Evolutionary conservation across 306 rosid genomes (phyloP), one percentile per base, ranked within the genome.

Genomic region (Mucuna pruriens): DNA sequence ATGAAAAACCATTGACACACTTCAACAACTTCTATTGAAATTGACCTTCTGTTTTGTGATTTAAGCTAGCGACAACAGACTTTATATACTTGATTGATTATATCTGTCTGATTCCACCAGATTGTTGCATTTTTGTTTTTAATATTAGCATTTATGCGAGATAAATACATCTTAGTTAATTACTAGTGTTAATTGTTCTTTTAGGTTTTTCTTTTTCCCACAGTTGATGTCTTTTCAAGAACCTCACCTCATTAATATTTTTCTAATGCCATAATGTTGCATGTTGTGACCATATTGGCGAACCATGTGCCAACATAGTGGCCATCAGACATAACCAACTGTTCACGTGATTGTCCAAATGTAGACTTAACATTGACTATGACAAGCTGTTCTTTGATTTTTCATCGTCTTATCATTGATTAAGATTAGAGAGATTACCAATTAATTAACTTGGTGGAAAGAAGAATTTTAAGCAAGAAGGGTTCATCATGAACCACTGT

Each of bases 311-410:
- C 34, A 48, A 61, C 60, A 15, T 13, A 77, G 48, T 63, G 2
- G 49, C 17, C 55, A 65, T 57, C 7, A 49, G 75, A 33, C 73
- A 73, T 25, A 33, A 36, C 80, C 73, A 84, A 77, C 67, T 79
- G 81, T 74, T 36, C 87, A 75, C 84, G 63, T 75, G 82, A 44
- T 49, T 75, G 33, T 46, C 55, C 31, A n/a, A 67, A 54, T 15
- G 51, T 55, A 2, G 77, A 79, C 81, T 66, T 3, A 73, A n/a
- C n/a, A 19, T 78, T 83, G 71, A 54, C 83, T 76, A 6, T 19
- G 19, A 6, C 26, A 9, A 54, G 10, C n/a, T 42, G 12, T 2
- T 51, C 39, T 36, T 40, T 74, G 4, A 22, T 52, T 12, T 33
- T 23, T 39, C 12, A 38, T 62, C 15, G 15, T 26, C 22, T 73